phyloP scores from a whole-genome alignment of 1,284 basidiomycete genomes.

The Cryptococcus neoformans region DNA sequence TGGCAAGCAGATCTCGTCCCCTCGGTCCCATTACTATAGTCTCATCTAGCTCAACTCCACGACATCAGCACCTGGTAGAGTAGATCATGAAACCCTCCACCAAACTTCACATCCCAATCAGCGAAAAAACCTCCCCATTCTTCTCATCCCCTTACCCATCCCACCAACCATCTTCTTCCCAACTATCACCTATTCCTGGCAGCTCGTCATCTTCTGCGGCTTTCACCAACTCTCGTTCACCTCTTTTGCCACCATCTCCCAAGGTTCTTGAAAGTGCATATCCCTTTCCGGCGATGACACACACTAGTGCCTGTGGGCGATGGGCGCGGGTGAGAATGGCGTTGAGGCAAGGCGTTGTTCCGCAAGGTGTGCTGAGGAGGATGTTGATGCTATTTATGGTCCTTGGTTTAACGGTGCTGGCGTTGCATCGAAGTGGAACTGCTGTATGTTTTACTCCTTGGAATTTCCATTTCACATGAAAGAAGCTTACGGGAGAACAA shows the following conservation, averaged over 20 bases:
- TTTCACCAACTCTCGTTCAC: constrained; percentile 4
- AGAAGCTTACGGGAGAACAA: not conserved
- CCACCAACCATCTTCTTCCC: not conserved
- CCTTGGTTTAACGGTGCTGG: not conserved
- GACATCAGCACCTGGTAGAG: no score
- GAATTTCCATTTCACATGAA: not conserved
- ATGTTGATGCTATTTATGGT: not conserved
- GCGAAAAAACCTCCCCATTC: constrained; percentile 12
- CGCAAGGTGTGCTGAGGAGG: not conserved
- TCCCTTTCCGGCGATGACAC: not conserved
- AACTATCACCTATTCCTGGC: constrained; percentile 11
- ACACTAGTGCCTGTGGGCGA: not conserved
- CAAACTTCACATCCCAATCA: constrained; percentile 13
- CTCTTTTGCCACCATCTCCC: constrained; percentile 6
- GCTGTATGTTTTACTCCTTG: not conserved
- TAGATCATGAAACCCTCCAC: constrained; percentile 4
- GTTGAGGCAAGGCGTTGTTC: not conserved
- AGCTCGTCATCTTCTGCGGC: not conserved
- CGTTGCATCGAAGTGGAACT: not conserved
- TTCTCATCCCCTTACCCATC: constrained; percentile 8
- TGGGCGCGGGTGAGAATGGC: not conserved
- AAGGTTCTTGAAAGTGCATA: constrained; percentile 4
- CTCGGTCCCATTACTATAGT: no score
- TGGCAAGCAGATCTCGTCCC: no score
- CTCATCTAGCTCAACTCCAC: no score